Base-by-base conservation (phyloP, 441 rosid genomes). In the Iberis amara region DNA sequence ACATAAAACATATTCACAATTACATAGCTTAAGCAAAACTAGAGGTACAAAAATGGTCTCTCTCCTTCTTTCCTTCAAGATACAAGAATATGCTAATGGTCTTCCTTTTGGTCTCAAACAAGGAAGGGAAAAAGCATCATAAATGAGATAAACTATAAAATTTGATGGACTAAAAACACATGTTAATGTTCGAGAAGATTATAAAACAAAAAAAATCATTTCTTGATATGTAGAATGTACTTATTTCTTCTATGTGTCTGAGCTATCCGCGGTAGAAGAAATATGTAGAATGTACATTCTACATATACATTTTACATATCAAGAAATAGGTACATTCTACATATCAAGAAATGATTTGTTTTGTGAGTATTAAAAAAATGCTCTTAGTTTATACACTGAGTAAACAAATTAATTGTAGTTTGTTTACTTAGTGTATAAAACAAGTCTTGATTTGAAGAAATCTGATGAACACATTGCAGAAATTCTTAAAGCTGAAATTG, bases 191-290 rank as follows among this genome's bases (percentile, higher is more conserved):
- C 3, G 21, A 18, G 21, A 18, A 18, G 21, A 18, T 18, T 18
- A 18, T 18, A 18, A 18, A 18, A 18, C 21, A 39, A 48, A 65
- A 33, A 39, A 46, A 43, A 38, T 26, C 24, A 13, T 9, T 0
- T 32, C 6, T 21, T 53, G 6, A 18, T 46, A 42, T 7, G 38
- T 52, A 4, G 31, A 54, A 39, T 36, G 59, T 12, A 66, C 76
- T 68, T 63, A 58, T 52, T 46, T 56, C 31, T 39, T 39, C 40
- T 55, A 63, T 51, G 73, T 69, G 57, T 32, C 46, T 3, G 71
- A 52, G 39, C 74, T 58, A 38, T 39, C 82, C 2, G 83, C 61
- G 26, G 52, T n/a, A n/a, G n/a, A n/a, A n/a, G n/a, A n/a, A n/a
- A n/a, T n/a, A n/a, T n/a, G n/a, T n/a, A n/a, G n/a, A n/a, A n/a